Evolutionary conservation across 805 yeast species (phyloP), one percentile per base, ranked within the genome.

Genomic region (Saccharomycodes ludwigii): DNA sequence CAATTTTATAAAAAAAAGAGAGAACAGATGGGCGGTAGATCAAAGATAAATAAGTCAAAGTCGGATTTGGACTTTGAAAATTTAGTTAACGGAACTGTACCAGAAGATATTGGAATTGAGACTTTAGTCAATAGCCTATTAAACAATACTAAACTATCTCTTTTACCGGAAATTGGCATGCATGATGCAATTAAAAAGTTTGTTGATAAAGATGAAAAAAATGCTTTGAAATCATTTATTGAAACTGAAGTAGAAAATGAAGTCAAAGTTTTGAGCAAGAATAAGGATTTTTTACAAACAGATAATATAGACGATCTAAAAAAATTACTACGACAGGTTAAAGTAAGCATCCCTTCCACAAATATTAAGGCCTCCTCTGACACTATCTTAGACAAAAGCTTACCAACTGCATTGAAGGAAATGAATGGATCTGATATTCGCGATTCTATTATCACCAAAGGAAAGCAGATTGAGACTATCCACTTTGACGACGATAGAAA

Each of bases 181-280:
- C 72, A 73, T 30, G 71, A 74, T 21, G 88, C 93, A 0, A 69
- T 91, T 2, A 67, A 69, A 32, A 67, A 65, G 34, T 79, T 73
- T 48, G 75, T 91, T 4, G 84, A 77, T 27, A 83, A 81, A 41
- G 95, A 85, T 37, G 95, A 86, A 50, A 81, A 77, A 46, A 58
- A 62, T 21, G 73, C 86, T 1, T 57, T 88, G 31, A 72, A 69
- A 25, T 68, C 65, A n/a, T 78, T 71, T 42, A 67, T 80, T 16
- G 69, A 69, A 27, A 50, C 54, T 17, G 83, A 78, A 42, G 56
- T 76, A 27, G 58, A 54, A 7, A 64, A 60, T 20, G 79, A 74
- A 40, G 60, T 73, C 12, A 58, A 65, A 11, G 46, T 71, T 37
- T 48, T 78, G 25, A 47, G 64, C 30, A 48, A 63, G 3, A 54